Conservation (phyloP, 2,329 filamentous ascomycete genomes). For the Cytospora piceae region DNA sequence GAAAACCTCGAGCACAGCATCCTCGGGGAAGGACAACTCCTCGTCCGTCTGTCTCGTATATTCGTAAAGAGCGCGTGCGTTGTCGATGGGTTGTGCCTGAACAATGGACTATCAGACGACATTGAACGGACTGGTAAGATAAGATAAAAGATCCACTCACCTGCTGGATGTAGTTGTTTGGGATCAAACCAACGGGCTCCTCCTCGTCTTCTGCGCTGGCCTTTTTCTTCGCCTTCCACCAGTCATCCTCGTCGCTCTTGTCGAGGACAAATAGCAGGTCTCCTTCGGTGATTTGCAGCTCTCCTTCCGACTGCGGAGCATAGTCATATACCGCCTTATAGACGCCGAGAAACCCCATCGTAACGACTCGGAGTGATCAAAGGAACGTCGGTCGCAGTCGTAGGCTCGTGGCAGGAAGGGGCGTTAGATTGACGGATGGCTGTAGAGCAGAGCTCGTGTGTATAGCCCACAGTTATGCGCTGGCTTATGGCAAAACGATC, state of each 20-base stretch:
- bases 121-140: slow-evolving; percentile 2
- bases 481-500: slow-evolving; percentile 23
- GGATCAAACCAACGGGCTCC: slow-evolving; percentile 86
- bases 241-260: slow-evolving; percentile 76
- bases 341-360: slow-evolving; percentile 90
- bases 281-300: slow-evolving; percentile 82
- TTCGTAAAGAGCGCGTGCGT: slow-evolving; percentile 94
- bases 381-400: not conserved
- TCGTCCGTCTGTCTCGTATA: slow-evolving; percentile 97
- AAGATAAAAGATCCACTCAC: slow-evolving; percentile 54
- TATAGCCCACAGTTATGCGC: slow-evolving; percentile 19
- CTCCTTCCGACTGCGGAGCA: slow-evolving; percentile 80
- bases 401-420: slow-evolving; percentile 17
- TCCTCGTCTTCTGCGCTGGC: slow-evolving; percentile 83
- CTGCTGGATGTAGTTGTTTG: slow-evolving; percentile 94
- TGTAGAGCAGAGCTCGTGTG: slow-evolving; percentile 7
- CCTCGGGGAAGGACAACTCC: slow-evolving; percentile 93
- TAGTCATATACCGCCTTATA: slow-evolving; percentile 95
- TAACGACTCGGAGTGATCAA: slow-evolving; percentile 24
- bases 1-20: slow-evolving; percentile 80
- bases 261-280: slow-evolving; percentile 89
- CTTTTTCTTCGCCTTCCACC: slow-evolving; percentile 97
- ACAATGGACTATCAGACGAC: slow-evolving; percentile 4
- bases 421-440: not conserved
- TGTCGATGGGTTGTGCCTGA: slow-evolving; percentile 61